Evolutionary conservation across 192 early-diverging fungal species (phyloP).

Genomic region (Coemansia sp.): DNA sequence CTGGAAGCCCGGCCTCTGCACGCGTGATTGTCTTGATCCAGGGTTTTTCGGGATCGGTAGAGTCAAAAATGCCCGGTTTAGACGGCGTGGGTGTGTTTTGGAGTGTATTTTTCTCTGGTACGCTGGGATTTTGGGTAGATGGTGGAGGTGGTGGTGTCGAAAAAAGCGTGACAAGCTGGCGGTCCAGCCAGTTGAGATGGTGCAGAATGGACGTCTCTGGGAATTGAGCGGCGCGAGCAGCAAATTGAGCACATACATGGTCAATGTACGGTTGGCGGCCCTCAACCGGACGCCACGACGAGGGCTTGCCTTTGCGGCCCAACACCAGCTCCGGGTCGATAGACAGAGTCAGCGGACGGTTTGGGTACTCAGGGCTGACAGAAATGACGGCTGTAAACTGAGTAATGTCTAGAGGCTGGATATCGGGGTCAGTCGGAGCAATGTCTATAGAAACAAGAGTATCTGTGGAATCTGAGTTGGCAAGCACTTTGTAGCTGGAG

Average conservation of each 20-base stretch:
- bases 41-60: conserved; percentile 16
- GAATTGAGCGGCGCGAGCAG: conserved; percentile 23
- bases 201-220: conserved; percentile 35
- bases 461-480: conserved; percentile 7
- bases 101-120: neutral
- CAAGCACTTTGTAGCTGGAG: conserved; percentile 17
- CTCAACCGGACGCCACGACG: conserved; percentile 24
- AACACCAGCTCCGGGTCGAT: conserved; percentile 25
- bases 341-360: conserved; percentile 13
- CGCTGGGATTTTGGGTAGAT: no score
- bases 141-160: conserved; percentile 16
- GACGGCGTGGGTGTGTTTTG: neutral
- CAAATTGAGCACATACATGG: conserved; percentile 19
- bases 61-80: conserved; percentile 14
- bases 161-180: conserved; percentile 32
- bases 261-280: conserved; percentile 23
- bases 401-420: conserved; percentile 23
- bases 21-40: conserved; percentile 36
- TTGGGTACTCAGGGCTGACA: conserved; percentile 23
- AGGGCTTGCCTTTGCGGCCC: conserved; percentile 34
- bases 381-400: conserved; percentile 21
- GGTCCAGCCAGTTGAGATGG: conserved; percentile 57
- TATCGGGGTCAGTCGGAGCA: conserved; percentile 41
- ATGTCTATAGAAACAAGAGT: conserved; percentile 27
- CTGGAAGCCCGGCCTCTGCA: conserved; percentile 26